Conservation (phyloP, 75 land plant species). For the Pinus albicaulis region DNA sequence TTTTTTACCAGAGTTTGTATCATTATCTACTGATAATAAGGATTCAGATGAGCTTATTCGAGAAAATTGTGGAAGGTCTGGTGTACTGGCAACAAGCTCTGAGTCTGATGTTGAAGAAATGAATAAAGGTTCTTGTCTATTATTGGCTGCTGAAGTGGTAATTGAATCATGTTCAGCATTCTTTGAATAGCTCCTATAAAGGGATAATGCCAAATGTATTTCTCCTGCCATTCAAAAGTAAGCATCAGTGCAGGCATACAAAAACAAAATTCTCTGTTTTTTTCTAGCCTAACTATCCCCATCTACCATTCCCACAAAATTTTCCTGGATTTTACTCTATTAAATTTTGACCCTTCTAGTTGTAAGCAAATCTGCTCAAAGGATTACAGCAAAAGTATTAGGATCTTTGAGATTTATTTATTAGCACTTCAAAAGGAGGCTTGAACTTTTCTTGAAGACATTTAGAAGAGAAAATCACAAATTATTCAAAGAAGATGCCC, state of each 20-base stretch:
- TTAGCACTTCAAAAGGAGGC: neutral
- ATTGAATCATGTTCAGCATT: neutral
- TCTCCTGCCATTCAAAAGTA: slow-evolving; percentile 2
- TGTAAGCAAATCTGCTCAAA: neutral
- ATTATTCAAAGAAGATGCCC: neutral
- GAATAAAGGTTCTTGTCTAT: neutral
- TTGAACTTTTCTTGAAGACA: neutral
- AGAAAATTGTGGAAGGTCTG: neutral
- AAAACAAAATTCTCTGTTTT: neutral
- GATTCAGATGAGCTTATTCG: slow-evolving; percentile 8
- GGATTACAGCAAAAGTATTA: neutral
- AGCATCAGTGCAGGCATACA: neutral
- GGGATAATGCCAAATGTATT: slow-evolving; percentile 1
- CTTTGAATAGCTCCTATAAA: neutral
- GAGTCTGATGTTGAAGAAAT: neutral
- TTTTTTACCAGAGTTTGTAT: neutral
- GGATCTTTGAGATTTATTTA: neutral
- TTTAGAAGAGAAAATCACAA: neutral
- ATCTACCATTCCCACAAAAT: neutral
- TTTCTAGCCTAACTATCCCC: neutral
- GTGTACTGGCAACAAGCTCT: neutral
- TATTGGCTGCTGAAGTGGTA: neutral
- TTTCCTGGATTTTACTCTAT: neutral
- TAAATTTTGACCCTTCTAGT: neutral
- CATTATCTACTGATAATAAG: slow-evolving; percentile 2